Percentiles rank a stretch among this genome's conserved stretches.
Conservation (phyloP, 78 protist genomes). For the Planoprotostelium fungivorum region DNA sequence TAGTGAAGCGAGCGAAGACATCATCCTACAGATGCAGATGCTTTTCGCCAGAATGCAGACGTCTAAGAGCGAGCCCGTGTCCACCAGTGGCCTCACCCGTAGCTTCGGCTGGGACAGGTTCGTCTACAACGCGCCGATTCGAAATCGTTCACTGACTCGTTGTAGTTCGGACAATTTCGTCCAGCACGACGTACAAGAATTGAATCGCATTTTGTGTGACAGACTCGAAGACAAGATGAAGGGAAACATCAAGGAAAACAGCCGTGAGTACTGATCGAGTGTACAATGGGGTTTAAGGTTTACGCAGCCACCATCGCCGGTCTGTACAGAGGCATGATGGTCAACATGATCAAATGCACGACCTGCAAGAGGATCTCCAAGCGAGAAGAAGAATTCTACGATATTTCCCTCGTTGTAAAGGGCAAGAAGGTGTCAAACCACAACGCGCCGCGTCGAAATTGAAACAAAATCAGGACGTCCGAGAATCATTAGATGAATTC, state of each 20-base stretch:
- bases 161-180: slow-evolving; percentile 72
- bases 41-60: neutral
- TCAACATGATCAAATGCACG: neutral
- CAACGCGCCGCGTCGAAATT: neutral
- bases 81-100: slow-evolving; percentile 75
- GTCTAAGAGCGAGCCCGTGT: slow-evolving; percentile 28
- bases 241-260: slow-evolving; percentile 75
- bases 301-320: neutral
- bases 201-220: slow-evolving; percentile 91
- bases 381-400: neutral
- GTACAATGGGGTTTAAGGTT: slow-evolving; percentile 2
- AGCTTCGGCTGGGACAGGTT: slow-evolving; percentile 93
- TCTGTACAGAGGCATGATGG: neutral
- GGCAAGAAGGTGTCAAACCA: neutral
- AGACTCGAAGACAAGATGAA: slow-evolving; percentile 92
- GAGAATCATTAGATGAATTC: slow-evolving; percentile 1
- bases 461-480: neutral
- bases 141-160: neutral
- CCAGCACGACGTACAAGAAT: slow-evolving; percentile 98
- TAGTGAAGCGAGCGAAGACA: neutral
- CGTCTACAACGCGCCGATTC: neutral
- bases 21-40: neutral
- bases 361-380: neutral
- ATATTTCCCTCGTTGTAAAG: neutral
- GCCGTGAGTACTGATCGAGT: neutral